A percentile compares a stretch with the other conserved stretches of the same genome.
Evolutionary conservation across 225 moss, liverwort and hornwort species (phyloP).

Genomic region (Lunularia cruciata): DNA sequence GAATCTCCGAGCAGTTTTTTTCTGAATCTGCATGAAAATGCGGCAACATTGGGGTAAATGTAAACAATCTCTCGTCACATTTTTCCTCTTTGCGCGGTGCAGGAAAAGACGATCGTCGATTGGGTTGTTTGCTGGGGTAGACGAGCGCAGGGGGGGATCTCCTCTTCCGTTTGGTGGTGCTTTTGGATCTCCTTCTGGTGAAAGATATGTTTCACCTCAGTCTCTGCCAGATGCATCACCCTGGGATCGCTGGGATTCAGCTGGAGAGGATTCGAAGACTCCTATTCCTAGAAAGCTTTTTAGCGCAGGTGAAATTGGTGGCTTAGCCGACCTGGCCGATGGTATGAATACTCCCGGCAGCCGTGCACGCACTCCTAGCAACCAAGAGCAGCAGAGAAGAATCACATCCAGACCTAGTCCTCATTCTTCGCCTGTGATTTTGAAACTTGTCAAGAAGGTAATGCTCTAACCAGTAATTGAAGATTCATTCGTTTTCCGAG

Average conservation of each 20-base stretch:
- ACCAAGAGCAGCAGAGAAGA: constrained; percentile 25
- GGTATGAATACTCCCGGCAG: constrained; percentile 6
- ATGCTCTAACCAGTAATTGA: neutral
- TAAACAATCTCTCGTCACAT: no score
- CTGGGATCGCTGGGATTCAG: constrained; percentile 30
- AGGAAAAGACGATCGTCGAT: constrained; percentile 45
- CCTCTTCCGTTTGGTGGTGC: constrained; percentile 23
- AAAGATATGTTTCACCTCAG: constrained; percentile 29
- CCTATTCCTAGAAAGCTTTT: constrained; percentile 47
- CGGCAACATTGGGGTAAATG: no score
- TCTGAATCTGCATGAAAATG: neutral
- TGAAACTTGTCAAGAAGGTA: constrained; percentile 44
- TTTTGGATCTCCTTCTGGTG: constrained; percentile 20
- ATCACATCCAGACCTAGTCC: constrained; percentile 16
- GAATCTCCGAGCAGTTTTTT: neutral
- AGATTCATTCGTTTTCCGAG: no score
- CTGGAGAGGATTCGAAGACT: constrained; percentile 31
- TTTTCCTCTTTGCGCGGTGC: constrained; percentile 13
- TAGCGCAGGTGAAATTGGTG: constrained; percentile 27
- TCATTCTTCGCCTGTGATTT: constrained; percentile 27
- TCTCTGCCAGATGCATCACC: constrained; percentile 29
- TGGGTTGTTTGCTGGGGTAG: constrained; percentile 33
- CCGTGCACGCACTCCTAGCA: constrained; percentile 10
- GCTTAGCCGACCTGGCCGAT: constrained; percentile 37
- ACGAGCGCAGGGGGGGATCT: constrained; percentile 15